These are phyloP conservation scores for Escallonia rubra DNA, from an alignment of 129 eudicot genomes.

Conservation along the genomic window DNA sequence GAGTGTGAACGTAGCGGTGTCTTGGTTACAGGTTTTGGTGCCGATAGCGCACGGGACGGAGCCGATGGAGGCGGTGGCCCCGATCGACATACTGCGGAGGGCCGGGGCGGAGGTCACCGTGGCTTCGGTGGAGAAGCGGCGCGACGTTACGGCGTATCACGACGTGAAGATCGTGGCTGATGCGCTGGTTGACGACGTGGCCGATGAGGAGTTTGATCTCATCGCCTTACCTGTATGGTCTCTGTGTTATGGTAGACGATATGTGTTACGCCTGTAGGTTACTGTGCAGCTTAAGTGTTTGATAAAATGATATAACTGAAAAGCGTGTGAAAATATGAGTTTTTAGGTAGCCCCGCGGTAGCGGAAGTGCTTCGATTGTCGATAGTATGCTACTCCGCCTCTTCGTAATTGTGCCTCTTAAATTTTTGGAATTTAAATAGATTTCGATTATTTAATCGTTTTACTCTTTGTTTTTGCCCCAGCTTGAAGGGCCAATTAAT, in stretches of 20 bases:
- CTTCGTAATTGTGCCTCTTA: no score
- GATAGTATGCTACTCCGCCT: no score
- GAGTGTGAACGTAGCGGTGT: not conserved
- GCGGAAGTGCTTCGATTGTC: no score
- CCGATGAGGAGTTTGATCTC: conserved; percentile 59
- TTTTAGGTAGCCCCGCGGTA: no score
- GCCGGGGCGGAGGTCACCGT: conserved; percentile 65
- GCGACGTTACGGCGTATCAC: conserved; percentile 57
- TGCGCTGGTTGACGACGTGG: conserved; percentile 61
- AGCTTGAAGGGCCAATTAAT: no score
- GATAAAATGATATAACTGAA: no score
- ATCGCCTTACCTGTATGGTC: conserved; percentile 70
- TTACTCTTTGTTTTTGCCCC: no score
- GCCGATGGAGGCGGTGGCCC: conserved; percentile 83
- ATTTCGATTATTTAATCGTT: no score
- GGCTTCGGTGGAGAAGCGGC: conserved; percentile 47
- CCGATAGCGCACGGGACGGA: conserved; percentile 93
- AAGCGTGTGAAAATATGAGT: no score
- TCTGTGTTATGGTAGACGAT: not conserved
- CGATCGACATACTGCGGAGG: conserved; percentile 68
- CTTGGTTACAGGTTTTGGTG: conserved; percentile 58
- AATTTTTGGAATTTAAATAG: no score
- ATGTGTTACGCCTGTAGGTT: conserved; percentile 11
- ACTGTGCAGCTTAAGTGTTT: no score
- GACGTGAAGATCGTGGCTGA: conserved; percentile 87